Conservation (phyloP, 805 yeast species). For the Ogataea parapolymorpha region DNA sequence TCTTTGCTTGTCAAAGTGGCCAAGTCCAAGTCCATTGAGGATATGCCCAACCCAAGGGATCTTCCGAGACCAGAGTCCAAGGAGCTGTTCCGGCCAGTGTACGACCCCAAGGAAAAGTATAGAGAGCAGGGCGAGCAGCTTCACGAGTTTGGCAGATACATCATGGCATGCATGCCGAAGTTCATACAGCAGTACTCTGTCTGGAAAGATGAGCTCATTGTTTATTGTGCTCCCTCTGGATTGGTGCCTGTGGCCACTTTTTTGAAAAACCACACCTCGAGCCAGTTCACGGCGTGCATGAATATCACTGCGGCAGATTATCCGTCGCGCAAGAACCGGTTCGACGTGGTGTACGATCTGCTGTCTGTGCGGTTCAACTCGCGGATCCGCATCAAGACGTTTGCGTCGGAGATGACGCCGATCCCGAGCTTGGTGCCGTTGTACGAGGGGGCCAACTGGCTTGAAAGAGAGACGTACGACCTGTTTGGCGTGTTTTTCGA, state of each 20-base stretch:
- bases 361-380: conserved; percentile 81
- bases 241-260: conserved; percentile 67
- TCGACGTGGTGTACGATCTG: conserved; percentile 82
- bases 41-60: conserved; percentile 33
- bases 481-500: conserved; percentile 84
- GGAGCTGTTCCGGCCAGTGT: conserved; percentile 45
- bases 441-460: conserved; percentile 84
- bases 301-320: conserved; percentile 86
- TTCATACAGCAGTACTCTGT: conserved; percentile 79
- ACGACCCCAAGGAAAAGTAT: conserved; percentile 77
- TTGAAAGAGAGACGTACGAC: conserved; percentile 86
- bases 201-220: conserved; percentile 84
- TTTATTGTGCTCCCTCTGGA: conserved; percentile 74
- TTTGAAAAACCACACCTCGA: conserved; percentile 72
- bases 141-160: conserved; percentile 76
- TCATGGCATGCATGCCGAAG: conserved; percentile 77
- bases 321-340: conserved; percentile 79
- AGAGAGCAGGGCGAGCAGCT: conserved; percentile 63
- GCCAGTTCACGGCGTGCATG: conserved; percentile 74
- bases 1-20: not conserved
- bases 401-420: conserved; percentile 76
- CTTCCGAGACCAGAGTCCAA: conserved; percentile 33
- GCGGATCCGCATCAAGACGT: conserved; percentile 83
- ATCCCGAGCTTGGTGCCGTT: conserved; percentile 76
- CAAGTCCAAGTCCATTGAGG: conserved; percentile 19